Base-by-base conservation (phyloP, 1,139 yeast species). In the Pichia inconspicua region DNA sequence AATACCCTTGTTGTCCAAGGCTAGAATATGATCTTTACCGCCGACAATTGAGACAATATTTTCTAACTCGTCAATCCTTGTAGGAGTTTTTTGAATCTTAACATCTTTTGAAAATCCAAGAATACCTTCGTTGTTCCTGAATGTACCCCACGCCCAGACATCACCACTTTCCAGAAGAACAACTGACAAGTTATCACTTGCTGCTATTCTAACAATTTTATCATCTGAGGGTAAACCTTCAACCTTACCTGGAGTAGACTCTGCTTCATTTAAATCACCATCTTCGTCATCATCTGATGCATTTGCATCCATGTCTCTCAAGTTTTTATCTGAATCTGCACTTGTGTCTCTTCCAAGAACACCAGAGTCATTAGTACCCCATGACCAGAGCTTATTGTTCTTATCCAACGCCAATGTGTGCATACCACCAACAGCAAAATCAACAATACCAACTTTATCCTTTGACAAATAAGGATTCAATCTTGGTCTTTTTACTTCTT, bases 141-240 rank as follows among this genome's bases (percentile, higher is more conserved):
- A 92, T 32, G 96, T 86, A 39, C 99, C 99, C 97, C 98, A 92
- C 0, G 97, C 95, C 67, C 84, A 92, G 14, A 92, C 89, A 44
- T 85, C 89, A 35, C 98, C 98, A 49, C 80, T 82, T 42, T 78
- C 82, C 45, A 83, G 77, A 50, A 94, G 68, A 1, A 80, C 89
- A 15, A 92, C 92, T 49, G 96, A 85, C 53, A 90, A 69, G 58
- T 89, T 90, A 63, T 92, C 98, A 14, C 97, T 85, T 4, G 97
- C 97, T n/a, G 89, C 90, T 39, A 90, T 66, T 60, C 83, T 92
- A 15, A 87, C 86, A 51, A 90, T 79, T 45, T 73, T 75, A 7
- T 60, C 60, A 38, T 70, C 74, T 5, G 64, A 67, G 27, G 95
- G 94, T 49, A 87, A 70, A 1, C 77, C 77, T 54, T 80, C 84